Conservation (phyloP, 2,329 filamentous ascomycete genomes). For the Knoxdaviesia proteae region DNA sequence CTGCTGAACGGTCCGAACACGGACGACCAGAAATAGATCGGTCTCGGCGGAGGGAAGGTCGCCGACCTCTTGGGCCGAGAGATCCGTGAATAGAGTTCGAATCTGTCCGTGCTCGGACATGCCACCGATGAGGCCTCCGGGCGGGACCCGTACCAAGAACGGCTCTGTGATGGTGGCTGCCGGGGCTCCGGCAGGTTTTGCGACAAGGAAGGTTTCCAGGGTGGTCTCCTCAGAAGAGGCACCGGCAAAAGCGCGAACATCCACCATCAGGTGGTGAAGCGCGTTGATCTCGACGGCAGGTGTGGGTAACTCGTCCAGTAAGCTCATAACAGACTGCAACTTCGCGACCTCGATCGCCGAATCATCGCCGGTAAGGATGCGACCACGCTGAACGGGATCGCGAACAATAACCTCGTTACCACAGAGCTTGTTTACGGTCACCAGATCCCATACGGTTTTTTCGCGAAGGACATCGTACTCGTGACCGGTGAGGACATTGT, state of each 20-base stretch:
- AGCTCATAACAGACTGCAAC: constrained; percentile 87
- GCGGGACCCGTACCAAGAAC: constrained; percentile 57
- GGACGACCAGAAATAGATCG: constrained; percentile 67
- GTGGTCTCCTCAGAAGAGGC: constrained; percentile 55
- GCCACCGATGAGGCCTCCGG: constrained; percentile 49
- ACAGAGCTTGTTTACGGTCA: constrained; percentile 83
- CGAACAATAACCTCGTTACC: constrained; percentile 88
- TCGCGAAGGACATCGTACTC: constrained; percentile 69
- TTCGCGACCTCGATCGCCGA: constrained; percentile 80
- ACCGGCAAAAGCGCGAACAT: constrained; percentile 65
- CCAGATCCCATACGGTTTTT: constrained; percentile 86
- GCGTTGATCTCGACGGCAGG: constrained; percentile 45
- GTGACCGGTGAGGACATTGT: constrained; percentile 75
- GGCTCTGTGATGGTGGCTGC: constrained; percentile 59
- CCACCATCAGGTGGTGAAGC: constrained; percentile 64
- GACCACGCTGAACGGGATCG: constrained; percentile 62
- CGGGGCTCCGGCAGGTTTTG: constrained; percentile 41
- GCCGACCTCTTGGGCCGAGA: constrained; percentile 56
- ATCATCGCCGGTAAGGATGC: constrained; percentile 78
- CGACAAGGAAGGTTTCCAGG: constrained; percentile 58
- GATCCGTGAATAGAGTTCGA: constrained; percentile 72
- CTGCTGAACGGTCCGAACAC: constrained; percentile 43
- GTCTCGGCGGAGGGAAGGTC: constrained; percentile 40
- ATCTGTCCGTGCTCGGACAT: constrained; percentile 45
- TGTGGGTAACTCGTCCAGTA: constrained; percentile 65